Base-by-base conservation (phyloP, 495 filamentous ascomycete genomes). In the Penicillium lividum region DNA sequence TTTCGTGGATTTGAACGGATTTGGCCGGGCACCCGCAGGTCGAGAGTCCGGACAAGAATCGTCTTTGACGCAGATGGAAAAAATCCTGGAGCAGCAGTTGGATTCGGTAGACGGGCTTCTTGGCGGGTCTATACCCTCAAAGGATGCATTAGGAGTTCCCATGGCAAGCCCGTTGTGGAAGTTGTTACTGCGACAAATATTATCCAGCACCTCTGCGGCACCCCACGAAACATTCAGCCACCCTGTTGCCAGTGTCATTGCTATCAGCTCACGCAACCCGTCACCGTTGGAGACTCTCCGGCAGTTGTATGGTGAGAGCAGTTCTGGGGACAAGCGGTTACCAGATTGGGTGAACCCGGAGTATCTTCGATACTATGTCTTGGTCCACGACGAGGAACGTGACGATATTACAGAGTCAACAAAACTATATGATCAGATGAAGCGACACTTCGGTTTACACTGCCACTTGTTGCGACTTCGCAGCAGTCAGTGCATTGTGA, bases 321-420 rank as follows among this genome's bases (percentile, higher is more conserved):
- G 80, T 46, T 80, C 80, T 36, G 90, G 91, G 1, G 81, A 84
- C 46, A 80, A 78, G 58, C 75, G 82, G 46, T 67, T 92, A 57
- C 93, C 94, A 2, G 75, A 79, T 22, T 98, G 92, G 87, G 86
- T 97, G 1, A 83, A 93, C 61, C 85, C 85, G 28, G 93, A 97
- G 36, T 97, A 90, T 69, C 80, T 98, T 52, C 82, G 94, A 54
- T 98, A 98, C 68, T 98, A 98, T 73, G 89, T 98, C 15, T 80
- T 98, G 25, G 85, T 98, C n/a, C 95, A 98, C 63, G 94, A 98
- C 63, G 94, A 98, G 69, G 95, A 98, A 60, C 83, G 82, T 43
- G 92, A 96, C 65, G 92, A 98, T 66, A 94, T 97, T 51, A 81
- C 85, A 11, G 93, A 92, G 70, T 95, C 87, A 33, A 95, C 89